phyloP scores from a whole-genome alignment of 768 basidiomycete genomes.

The Leucosporidium yakuticum region DNA sequence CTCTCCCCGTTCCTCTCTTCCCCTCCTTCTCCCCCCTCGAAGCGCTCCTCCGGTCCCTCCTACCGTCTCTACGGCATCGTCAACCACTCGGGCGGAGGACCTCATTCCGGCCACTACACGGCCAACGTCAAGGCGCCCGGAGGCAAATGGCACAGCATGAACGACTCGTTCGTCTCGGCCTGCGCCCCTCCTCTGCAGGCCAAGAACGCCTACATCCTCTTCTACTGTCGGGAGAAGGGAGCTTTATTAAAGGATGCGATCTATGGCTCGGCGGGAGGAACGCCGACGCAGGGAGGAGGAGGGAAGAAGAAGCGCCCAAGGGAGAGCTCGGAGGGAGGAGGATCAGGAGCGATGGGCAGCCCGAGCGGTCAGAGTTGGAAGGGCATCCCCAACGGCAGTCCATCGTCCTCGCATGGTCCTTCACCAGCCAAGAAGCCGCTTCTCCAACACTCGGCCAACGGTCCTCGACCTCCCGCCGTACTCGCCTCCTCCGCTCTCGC shows the following conservation, averaged over 20 bases:
- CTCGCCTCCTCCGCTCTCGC: background rate
- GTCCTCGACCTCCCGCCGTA: background rate
- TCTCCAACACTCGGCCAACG: background rate
- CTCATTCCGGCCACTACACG: slow-evolving; percentile 93
- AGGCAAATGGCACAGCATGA: slow-evolving; percentile 83
- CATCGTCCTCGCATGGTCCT: background rate
- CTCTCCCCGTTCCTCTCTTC: background rate
- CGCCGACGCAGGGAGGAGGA: background rate
- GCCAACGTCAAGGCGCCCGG: slow-evolving; percentile 67
- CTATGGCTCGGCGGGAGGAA: background rate
- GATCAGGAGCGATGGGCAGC: background rate
- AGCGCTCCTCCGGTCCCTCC: slow-evolving; percentile 50
- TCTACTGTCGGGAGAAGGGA: slow-evolving; percentile 70
- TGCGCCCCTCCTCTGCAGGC: slow-evolving; percentile 48
- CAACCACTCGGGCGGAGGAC: slow-evolving; percentile 84
- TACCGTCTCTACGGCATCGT: slow-evolving; percentile 90
- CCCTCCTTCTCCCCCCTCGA: background rate
- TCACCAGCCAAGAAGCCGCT: background rate
- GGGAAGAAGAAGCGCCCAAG: slow-evolving; percentile 1
- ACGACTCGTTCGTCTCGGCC: slow-evolving; percentile 69
- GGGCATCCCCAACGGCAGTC: background rate
- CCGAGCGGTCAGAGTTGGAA: background rate
- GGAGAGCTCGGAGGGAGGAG: background rate
- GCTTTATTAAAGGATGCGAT: slow-evolving; percentile 8
- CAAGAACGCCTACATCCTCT: slow-evolving; percentile 85